Evolutionary conservation across 805 yeast genomes (phyloP), one percentile per base, ranked within the genome.

Genomic region (Suhomyces canberraensis): DNA sequence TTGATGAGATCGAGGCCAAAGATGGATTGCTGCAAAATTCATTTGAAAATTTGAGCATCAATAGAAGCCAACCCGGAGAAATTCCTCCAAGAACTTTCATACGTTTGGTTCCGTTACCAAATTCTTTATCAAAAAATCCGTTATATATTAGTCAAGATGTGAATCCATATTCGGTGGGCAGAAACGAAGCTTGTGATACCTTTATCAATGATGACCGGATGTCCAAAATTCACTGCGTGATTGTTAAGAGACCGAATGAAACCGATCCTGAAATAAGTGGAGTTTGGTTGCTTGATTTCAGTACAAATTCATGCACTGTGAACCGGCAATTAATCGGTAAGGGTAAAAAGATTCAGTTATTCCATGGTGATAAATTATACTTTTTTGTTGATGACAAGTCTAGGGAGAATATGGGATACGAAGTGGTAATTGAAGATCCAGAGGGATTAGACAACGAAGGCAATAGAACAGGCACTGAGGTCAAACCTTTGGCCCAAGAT

Each of bases 141-240:
- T 69, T 86, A 5, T 65, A 69, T 40, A 66, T 89, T n/a, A 73
- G 78, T 22, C 89, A 83, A 51, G 85, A 86, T 18, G 69, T 72
- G 14, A 79, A 76, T 31, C 78, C 79, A 7, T 81, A 79, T 54
- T 71, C 80, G 38, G 73, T 91, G 37, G 98, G 98, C 1, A 67
- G 98, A 24, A 73, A 76, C 16, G 76, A 71, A 15, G 75, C 71
- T 3, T 75, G 85, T 41, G 79, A 84, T 52, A 71, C 76, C 22
- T 67, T 66, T 29, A 75, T 86, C 13, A 65, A 74, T 21, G 96
- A 90, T 47, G 83, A 74, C 47, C 63, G 96, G 31, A 73, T 91
- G 49, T 90, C 97, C 2, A 85, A 88, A 45, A 69, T 81, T 1
- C 98, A 93, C 59, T 89, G 96, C 57, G 63, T 79, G 20, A 66